A percentile compares a stretch with the other conserved stretches of the same genome.
These are phyloP conservation scores for Hymenotorrendiella dingleyae DNA, from an alignment of 2,329 filamentous ascomycete species.

Conservation along the genomic window DNA sequence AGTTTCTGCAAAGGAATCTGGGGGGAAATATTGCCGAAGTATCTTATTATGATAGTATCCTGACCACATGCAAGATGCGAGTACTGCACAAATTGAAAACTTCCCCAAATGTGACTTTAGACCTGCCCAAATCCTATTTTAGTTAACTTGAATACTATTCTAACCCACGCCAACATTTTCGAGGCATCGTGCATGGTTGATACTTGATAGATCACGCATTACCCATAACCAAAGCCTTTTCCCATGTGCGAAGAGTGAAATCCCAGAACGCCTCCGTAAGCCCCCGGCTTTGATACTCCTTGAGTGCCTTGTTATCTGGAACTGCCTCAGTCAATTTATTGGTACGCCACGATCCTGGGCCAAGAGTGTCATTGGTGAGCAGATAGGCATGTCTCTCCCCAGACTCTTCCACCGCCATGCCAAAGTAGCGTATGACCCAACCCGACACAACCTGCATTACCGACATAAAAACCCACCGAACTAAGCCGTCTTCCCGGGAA, in stretches of 20 bases:
- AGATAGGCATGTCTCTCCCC: constrained; percentile 33
- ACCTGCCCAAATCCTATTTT: too few species aligned
- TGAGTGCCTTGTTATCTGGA: background rate
- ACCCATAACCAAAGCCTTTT: constrained; percentile 1
- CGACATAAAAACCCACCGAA: constrained; percentile 3
- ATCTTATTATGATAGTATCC: too few species aligned
- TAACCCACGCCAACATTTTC: too few species aligned
- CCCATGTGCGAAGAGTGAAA: constrained; percentile 4
- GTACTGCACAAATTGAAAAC: too few species aligned
- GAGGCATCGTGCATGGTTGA: too few species aligned
- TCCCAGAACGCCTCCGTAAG: constrained; percentile 12
- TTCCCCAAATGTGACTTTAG: too few species aligned
- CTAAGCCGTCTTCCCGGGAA: background rate
- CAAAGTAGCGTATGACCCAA: constrained; percentile 15
- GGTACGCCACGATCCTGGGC: constrained; percentile 5
- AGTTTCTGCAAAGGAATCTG: too few species aligned
- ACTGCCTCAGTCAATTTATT: constrained; percentile 6
- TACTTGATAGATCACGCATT: background rate
- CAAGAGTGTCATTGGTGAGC: constrained; percentile 21
- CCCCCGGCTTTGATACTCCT: constrained; percentile 8
- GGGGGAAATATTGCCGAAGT: too few species aligned
- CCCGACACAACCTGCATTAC: constrained; percentile 11
- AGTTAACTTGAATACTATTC: too few species aligned
- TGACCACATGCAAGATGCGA: too few species aligned
- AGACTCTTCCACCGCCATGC: constrained; percentile 21